These are phyloP conservation scores for Fraxinus excelsior DNA, from an alignment of 257 asterid species.

Conservation along the genomic window DNA sequence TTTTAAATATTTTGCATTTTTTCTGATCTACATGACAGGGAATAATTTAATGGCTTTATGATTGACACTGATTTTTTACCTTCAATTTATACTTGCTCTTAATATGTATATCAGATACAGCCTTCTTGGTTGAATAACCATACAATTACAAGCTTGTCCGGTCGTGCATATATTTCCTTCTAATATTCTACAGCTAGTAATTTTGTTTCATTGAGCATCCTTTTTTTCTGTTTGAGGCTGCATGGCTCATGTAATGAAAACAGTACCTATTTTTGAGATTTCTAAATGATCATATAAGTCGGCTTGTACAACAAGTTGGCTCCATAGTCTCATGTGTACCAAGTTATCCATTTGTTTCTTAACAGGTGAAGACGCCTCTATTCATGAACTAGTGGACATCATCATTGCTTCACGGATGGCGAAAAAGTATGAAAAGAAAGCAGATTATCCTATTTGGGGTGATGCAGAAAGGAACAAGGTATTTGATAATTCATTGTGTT, in stretches of 20 bases:
- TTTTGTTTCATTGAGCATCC: constrained; percentile 16
- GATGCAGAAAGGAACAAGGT: constrained; percentile 57
- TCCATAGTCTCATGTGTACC: constrained; percentile 12
- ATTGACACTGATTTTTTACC: not conserved
- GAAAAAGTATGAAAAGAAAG: constrained; percentile 57
- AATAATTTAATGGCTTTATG: constrained; percentile 6
- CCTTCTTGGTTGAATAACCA: not conserved
- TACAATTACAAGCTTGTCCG: constrained; percentile 8
- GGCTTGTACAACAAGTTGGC: constrained; percentile 8
- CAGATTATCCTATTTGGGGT: constrained; percentile 33
- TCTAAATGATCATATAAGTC: not conserved
- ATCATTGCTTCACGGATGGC: constrained; percentile 87
- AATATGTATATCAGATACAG: not conserved
- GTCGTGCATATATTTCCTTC: constrained; percentile 5
- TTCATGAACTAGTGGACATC: constrained; percentile 68
- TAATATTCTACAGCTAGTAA: not conserved
- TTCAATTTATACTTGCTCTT: not conserved
- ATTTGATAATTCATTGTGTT: constrained; percentile 17
- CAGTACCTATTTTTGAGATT: not conserved
- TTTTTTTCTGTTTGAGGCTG: not conserved
- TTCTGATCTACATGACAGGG: not conserved
- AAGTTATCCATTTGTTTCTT: constrained; percentile 28
- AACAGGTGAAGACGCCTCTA: constrained; percentile 67
- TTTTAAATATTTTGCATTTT: constrained; percentile 25
- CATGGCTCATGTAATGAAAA: not conserved